Base-by-base conservation (phyloP, 345 rosid genomes). In the Euphorbia tirucalli region DNA sequence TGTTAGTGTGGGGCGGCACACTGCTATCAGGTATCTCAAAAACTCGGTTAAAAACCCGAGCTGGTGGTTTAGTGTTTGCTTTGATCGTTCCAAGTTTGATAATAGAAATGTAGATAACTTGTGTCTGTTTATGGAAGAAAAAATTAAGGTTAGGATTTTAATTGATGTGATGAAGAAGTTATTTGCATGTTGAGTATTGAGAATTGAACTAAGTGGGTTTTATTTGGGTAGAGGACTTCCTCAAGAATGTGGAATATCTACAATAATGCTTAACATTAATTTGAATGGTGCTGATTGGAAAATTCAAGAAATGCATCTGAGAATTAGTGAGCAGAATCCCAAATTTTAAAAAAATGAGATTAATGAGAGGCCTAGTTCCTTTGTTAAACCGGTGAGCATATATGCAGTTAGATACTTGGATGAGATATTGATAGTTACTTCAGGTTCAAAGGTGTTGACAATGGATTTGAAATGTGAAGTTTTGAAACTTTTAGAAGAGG, bases 1-100 rank as follows among this genome's bases (percentile, higher is more conserved):
- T 49, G 88, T 83, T 69, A 87, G 90, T 67, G 85, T 90, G 95
- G 98, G 98, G 18, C 88, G 97, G n/a, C 97, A 94, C 70, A 92
- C 97, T 7, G 96, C 97, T 2, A 80, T 94, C 70, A 88, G 93
- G 76, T 92, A 94, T 83, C 69, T 94, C 66, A 87, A 92, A 68
- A 83, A 86, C 81, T 79, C 85, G 0, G 93, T 90, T 39, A 76
- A 84, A 74, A 88, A 92, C 77, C 94, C 97, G 19, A 84, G 78
- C 8, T 94, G 97, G 98, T 94, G 98, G 98, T 94, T 94, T 83
- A 78, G 73, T 62, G 89, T 90, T 67, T 85, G 61, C 5, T 92
- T 94, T 70, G 68, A 77, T 68, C 79, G 73, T 11, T 66, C 57
- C 5, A 65, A 68, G 72, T 89, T 92, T 69, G 68, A 65, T 74